Evolutionary conservation across 2,329 filamentous ascomycete species (phyloP).

Genomic region (Aspergillus pseudotamarii): DNA sequence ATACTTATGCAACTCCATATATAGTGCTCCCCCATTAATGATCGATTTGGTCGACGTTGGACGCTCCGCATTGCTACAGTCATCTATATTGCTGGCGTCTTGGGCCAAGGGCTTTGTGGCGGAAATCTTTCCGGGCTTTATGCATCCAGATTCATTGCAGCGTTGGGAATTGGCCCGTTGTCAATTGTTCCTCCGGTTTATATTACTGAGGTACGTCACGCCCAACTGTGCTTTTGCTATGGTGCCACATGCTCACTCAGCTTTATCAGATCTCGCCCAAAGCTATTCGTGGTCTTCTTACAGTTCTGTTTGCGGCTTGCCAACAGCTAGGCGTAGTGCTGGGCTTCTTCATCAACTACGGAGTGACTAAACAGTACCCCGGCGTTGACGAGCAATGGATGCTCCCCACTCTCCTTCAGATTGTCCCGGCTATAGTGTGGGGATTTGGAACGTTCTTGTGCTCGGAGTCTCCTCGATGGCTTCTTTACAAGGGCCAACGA

Average conservation of each 20-base stretch:
- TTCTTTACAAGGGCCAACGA: constrained; percentile 18
- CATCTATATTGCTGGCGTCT: constrained; percentile 22
- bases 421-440: constrained; percentile 22
- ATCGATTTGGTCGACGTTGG: constrained; percentile 22
- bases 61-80: constrained; percentile 18
- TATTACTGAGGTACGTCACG: constrained; percentile 6
- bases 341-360: constrained; percentile 26
- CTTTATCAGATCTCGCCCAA: constrained; percentile 18
- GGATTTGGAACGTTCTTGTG: constrained; percentile 19
- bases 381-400: constrained; percentile 26
- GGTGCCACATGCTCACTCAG: neutral
- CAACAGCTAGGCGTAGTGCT: constrained; percentile 25
- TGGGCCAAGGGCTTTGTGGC: constrained; percentile 20
- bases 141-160: constrained; percentile 20
- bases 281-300: constrained; percentile 22
- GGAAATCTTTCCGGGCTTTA: constrained; percentile 20
- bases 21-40: constrained; percentile 19
- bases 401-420: constrained; percentile 24
- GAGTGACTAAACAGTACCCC: constrained; percentile 19
- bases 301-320: constrained; percentile 21
- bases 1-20: neutral
- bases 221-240: neutral
- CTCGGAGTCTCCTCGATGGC: constrained; percentile 25
- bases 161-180: constrained; percentile 21
- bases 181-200: constrained; percentile 20